phyloP scores from a whole-genome alignment of 83 land plant species.

The Picea mariana region DNA sequence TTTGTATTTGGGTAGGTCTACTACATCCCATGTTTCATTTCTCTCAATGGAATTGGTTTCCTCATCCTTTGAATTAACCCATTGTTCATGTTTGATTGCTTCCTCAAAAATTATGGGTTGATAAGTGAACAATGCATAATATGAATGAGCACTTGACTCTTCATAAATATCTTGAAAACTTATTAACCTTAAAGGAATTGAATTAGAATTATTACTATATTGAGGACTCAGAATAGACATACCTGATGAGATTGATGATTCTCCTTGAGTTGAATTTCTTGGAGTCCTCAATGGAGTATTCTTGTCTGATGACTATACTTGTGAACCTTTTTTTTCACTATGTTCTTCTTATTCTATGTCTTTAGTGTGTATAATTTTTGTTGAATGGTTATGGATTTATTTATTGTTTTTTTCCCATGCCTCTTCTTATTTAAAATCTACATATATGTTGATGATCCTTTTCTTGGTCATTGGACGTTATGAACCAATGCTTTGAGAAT shows the following conservation, averaged over 20 bases:
- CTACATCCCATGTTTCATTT: no score
- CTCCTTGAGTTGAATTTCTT: background rate
- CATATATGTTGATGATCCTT: background rate
- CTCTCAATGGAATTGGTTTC: no score
- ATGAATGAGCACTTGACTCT: background rate
- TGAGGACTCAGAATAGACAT: no score
- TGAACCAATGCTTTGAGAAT: no score
- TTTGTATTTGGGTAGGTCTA: no score
- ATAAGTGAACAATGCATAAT: no score
- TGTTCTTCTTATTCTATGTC: background rate
- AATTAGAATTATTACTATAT: background rate
- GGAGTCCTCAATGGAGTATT: no score
- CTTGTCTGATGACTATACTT: no score
- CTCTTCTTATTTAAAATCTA: background rate
- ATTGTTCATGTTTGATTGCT: background rate
- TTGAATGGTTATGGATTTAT: background rate
- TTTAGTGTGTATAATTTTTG: background rate
- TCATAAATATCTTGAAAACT: no score
- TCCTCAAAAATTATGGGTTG: no score
- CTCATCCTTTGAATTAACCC: no score
- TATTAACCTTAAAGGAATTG: background rate
- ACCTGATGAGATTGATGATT: background rate
- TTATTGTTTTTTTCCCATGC: background rate
- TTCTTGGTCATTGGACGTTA: background rate
- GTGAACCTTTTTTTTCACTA: background rate